These are phyloP conservation scores for Liquidambar formosana DNA, from an alignment of 164 flowering plant genomes.

Conservation along the genomic window DNA sequence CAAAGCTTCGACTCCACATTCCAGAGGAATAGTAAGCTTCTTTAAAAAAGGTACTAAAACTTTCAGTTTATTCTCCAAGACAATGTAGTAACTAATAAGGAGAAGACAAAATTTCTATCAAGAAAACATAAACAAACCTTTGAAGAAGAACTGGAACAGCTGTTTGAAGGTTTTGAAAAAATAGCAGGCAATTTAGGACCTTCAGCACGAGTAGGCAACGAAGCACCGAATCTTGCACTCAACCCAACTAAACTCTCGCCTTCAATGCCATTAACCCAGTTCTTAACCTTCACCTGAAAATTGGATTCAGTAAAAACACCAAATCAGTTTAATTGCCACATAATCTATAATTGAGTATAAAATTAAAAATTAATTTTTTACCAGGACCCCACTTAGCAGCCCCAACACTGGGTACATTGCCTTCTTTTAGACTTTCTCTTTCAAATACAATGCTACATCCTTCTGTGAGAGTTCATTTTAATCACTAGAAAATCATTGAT, in stretches of 20 bases:
- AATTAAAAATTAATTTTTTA: background rate
- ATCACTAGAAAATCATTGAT: too few species aligned
- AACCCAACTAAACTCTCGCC: conserved; percentile 47
- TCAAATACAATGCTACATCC: too few species aligned
- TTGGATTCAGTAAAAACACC: background rate
- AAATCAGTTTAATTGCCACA: background rate
- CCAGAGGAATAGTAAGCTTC: too few species aligned
- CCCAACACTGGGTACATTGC: too few species aligned
- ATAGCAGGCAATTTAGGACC: conserved; percentile 43
- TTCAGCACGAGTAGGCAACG: conserved; percentile 49
- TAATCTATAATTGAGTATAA: background rate
- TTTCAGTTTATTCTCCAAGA: too few species aligned
- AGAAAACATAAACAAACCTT: conserved; percentile 39
- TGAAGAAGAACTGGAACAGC: conserved; percentile 57
- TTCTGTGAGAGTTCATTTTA: too few species aligned
- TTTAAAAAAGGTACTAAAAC: too few species aligned
- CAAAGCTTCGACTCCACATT: too few species aligned
- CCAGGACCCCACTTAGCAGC: too few species aligned
- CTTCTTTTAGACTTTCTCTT: too few species aligned
- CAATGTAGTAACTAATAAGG: background rate
- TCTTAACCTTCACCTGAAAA: conserved; percentile 74
- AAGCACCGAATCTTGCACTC: conserved; percentile 73
- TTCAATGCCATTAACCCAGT: conserved; percentile 64
- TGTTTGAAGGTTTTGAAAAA: conserved; percentile 50
- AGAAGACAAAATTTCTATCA: background rate